A percentile compares a stretch with the other conserved stretches of the same genome.
phyloP scores from a whole-genome alignment of 306 rosid genomes.

The Quercus robur region DNA sequence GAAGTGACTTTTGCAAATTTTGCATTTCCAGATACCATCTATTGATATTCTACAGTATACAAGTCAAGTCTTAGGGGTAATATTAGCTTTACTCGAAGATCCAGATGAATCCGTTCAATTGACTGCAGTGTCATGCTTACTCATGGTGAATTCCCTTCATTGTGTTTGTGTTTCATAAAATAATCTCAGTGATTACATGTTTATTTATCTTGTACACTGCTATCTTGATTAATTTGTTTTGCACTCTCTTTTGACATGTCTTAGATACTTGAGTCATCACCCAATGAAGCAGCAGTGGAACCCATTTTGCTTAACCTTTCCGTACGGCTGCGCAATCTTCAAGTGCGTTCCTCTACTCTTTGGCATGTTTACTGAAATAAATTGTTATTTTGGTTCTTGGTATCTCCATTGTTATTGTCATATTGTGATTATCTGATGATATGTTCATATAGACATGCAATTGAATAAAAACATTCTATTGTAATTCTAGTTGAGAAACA shows the following conservation, averaged over 20 bases:
- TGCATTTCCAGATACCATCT: slow-evolving; percentile 68
- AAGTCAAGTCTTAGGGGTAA: slow-evolving; percentile 81
- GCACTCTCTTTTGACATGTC: slow-evolving; percentile 22
- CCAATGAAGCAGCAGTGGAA: slow-evolving; percentile 83
- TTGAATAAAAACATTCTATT: too few relatives aligned
- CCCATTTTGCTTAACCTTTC: slow-evolving; percentile 86
- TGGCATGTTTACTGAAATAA: neutral
- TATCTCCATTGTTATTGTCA: neutral
- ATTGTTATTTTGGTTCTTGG: neutral
- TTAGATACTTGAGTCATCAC: slow-evolving; percentile 79
- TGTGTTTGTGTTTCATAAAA: neutral
- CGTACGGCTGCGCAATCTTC: slow-evolving; percentile 83
- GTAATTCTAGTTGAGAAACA: too few relatives aligned
- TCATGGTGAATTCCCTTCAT: slow-evolving; percentile 52
- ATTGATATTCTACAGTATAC: slow-evolving; percentile 69
- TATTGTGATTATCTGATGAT: neutral
- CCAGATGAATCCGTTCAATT: slow-evolving; percentile 84
- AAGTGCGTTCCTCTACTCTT: slow-evolving; percentile 44
- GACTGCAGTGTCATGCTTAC: slow-evolving; percentile 90
- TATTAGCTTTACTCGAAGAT: slow-evolving; percentile 90
- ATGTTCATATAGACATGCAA: neutral
- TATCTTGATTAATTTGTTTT: slow-evolving; percentile 25
- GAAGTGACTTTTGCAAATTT: slow-evolving; percentile 20
- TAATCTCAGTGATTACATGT: neutral
- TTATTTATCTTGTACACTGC: neutral